These are phyloP conservation scores for Vanderwaltozyma tropicalis DNA, from an alignment of 805 yeast species.

Conservation along the genomic window DNA sequence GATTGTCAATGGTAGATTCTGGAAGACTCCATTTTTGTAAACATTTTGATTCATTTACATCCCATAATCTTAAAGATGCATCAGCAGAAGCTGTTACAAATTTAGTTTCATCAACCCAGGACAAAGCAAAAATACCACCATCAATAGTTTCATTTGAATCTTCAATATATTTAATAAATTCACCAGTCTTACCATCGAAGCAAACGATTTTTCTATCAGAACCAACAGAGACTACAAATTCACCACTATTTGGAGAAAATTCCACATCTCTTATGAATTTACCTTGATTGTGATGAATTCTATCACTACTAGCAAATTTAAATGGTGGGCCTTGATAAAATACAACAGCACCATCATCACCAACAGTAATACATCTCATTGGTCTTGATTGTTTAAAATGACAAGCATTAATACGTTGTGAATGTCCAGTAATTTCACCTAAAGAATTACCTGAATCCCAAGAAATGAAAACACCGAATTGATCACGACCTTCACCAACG, in stretches of 20 bases:
- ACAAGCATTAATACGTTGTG: slow-evolving; percentile 73
- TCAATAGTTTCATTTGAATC: slow-evolving; percentile 39
- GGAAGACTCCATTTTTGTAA: slow-evolving; percentile 41
- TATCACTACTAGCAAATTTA: slow-evolving; percentile 62
- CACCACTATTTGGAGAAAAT: slow-evolving; percentile 68
- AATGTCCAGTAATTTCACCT: slow-evolving; percentile 92
- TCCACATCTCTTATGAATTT: slow-evolving; percentile 73
- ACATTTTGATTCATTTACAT: slow-evolving; percentile 34
- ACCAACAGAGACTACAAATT: slow-evolving; percentile 63
- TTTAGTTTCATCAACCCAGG: slow-evolving; percentile 46
- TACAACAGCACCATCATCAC: slow-evolving; percentile 79
- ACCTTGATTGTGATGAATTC: slow-evolving; percentile 53
- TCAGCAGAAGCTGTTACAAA: slow-evolving; percentile 86
- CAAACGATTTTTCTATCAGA: slow-evolving; percentile 68
- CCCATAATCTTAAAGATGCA: slow-evolving; percentile 58
- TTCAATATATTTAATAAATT: slow-evolving; percentile 41
- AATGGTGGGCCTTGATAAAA: slow-evolving; percentile 91
- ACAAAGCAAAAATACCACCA: slow-evolving; percentile 73
- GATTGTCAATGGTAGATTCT: slow-evolving; percentile 43
- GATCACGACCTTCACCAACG: slow-evolving; percentile 88
- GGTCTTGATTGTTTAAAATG: slow-evolving; percentile 81
- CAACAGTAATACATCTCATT: slow-evolving; percentile 83
- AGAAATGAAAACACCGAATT: slow-evolving; percentile 85
- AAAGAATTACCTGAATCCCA: slow-evolving; percentile 95
- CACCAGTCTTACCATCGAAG: slow-evolving; percentile 86